phyloP scores from a whole-genome alignment of 495 filamentous ascomycete species.

The Penicillium alfredii region DNA sequence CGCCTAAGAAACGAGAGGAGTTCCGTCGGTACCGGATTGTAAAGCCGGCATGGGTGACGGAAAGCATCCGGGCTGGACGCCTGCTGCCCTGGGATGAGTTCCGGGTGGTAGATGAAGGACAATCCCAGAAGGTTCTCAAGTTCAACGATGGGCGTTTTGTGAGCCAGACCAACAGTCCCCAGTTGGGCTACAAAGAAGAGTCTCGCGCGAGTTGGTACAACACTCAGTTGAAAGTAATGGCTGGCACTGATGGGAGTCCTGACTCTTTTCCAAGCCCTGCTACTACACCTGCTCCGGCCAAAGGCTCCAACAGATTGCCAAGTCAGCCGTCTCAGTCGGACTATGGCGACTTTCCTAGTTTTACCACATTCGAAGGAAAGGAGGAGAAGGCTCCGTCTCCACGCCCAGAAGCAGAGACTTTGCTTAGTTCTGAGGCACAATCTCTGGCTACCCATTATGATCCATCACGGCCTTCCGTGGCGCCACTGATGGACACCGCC shows the following conservation, averaged over 20 bases:
- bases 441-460: not conserved
- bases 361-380: conserved; percentile 20
- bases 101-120: conserved; percentile 72
- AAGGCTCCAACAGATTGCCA: not conserved
- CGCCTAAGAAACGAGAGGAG: conserved; percentile 85
- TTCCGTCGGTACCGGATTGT: conserved; percentile 84
- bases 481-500: conserved; percentile 6
- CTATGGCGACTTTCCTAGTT: conserved; percentile 44
- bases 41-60: conserved; percentile 92
- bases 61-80: conserved; percentile 74
- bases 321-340: conserved; percentile 29
- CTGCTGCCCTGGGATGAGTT: conserved; percentile 81
- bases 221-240: conserved; percentile 51
- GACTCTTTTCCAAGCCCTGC: not conserved
- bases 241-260: conserved; percentile 6
- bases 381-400: not conserved
- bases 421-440: not conserved
- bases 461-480: not conserved
- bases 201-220: conserved; percentile 74
- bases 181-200: conserved; percentile 64
- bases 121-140: conserved; percentile 69
- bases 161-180: conserved; percentile 55
- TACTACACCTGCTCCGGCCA: conserved; percentile 1
- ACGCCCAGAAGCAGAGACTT: not conserved
- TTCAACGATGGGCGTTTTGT: conserved; percentile 64